Base-by-base conservation (phyloP, 2,329 filamentous ascomycete species). In the Hypoxylon sp. region DNA sequence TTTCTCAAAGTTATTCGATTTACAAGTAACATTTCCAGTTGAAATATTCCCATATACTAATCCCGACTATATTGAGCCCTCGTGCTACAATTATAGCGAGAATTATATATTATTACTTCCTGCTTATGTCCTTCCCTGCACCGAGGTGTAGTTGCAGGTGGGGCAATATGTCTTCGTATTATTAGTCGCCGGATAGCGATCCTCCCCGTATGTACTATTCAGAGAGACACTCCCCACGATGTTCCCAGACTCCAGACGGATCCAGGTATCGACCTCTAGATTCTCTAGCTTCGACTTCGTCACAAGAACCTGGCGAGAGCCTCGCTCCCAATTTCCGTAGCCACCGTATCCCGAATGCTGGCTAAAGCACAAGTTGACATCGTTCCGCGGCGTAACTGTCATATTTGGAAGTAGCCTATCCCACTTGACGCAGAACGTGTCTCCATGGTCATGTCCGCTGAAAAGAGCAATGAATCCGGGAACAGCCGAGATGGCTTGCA, bases 301-400 rank as follows among this genome's bases (percentile, higher is more conserved):
- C 1, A 90, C 70, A 1, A 82, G 71, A 11, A 91, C 78, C 70
- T 90, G 86, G 0, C 89, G 81, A 3, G 84, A 83, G 1, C 90
- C 90, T 0, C 90, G 85, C 9, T 85, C 84, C 86, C 87, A 91
- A 49, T 82, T 81, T 0, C 89, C 88, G 71, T 93, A 93, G 0
- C 91, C 90, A 0, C 90, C 91, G 60, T 92, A 92, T 0, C 91
- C 90, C 0, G 88, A 85, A 70, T 90, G 90, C 69, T 91, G 87
- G 4, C 89, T 88, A 73, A 90, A 91, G 71, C 84, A 86, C 9
- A 86, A 71, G 48, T 72, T 76, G 9, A 79, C 49, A 11, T 79
- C 82, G 77, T 79, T 84, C 77, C 73, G 77, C 1, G 75, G 73
- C 11, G 76, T 70, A 1, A 79, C 75, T 0, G 72, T 72, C 72